These are phyloP conservation scores for Nitzschia sp. DNA, from an alignment of 108 stramenopile genomes.

Conservation along the genomic window DNA sequence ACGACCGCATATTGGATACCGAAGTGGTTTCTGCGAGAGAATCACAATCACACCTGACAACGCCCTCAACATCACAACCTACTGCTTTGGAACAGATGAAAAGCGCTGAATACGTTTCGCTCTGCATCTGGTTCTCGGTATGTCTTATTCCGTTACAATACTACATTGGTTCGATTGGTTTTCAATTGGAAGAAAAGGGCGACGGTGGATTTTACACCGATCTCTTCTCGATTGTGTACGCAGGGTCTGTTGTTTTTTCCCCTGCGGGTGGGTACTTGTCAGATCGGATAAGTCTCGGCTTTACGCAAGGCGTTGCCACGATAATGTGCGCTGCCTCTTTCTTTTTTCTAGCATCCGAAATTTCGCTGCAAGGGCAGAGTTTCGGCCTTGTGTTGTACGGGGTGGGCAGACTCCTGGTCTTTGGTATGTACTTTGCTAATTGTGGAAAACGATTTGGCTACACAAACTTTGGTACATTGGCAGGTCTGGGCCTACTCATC, in stretches of 20 bases:
- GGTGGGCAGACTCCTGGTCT: slow-evolving; percentile 41
- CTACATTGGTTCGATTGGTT: slow-evolving; percentile 44
- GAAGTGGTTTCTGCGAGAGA: neutral
- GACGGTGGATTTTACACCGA: slow-evolving; percentile 36
- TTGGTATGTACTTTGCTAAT: slow-evolving; percentile 50
- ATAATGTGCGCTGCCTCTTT: slow-evolving; percentile 23
- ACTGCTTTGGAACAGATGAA: slow-evolving; percentile 32
- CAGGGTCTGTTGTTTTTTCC: slow-evolving; percentile 26
- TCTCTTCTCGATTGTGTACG: slow-evolving; percentile 42
- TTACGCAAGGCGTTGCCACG: slow-evolving; percentile 37
- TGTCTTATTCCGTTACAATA: slow-evolving; percentile 44
- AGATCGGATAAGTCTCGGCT: slow-evolving; percentile 35
- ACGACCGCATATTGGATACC: neutral
- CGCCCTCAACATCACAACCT: neutral
- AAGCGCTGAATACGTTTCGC: slow-evolving; percentile 32
- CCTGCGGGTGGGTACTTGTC: slow-evolving; percentile 35
- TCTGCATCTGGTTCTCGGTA: slow-evolving; percentile 43
- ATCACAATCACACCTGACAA: neutral
- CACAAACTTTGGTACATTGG: slow-evolving; percentile 38
- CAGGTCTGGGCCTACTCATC: slow-evolving; percentile 33
- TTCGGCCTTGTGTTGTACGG: slow-evolving; percentile 33
- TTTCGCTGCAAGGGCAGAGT: slow-evolving; percentile 22
- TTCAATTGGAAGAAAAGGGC: slow-evolving; percentile 40
- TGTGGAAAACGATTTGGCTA: slow-evolving; percentile 51
- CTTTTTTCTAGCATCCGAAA: slow-evolving; percentile 28